Conservation (phyloP, 306 rosid species). For the Trichosanthes cucumerina region DNA sequence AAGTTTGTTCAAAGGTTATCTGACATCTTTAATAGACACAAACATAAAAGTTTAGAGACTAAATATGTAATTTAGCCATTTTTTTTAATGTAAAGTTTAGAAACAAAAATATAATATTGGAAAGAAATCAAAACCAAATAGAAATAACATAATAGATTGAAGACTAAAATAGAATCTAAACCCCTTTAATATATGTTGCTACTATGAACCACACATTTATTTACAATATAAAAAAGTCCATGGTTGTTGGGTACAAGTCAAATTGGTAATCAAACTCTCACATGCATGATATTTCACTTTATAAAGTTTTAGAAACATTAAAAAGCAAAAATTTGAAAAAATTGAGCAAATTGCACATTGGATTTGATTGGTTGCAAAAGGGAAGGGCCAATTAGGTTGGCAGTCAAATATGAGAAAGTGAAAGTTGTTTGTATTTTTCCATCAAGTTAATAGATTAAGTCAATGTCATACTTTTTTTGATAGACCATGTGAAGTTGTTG, state of each 20-base stretch:
- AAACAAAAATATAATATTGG: too few species aligned
- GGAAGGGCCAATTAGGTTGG: background rate
- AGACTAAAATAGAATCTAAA: too few species aligned
- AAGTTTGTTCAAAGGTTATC: too few species aligned
- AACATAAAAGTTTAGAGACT: too few species aligned
- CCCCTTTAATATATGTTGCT: background rate
- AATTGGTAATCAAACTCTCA: background rate
- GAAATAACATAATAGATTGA: too few species aligned
- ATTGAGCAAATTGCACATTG: background rate
- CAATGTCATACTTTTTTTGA: background rate
- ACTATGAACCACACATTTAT: background rate
- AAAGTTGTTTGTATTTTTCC: slow-evolving; percentile 3
- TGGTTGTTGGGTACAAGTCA: background rate
- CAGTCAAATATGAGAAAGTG: slow-evolving; percentile 7
- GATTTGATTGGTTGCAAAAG: background rate
- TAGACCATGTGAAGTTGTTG: slow-evolving; percentile 1
- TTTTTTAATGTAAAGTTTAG: too few species aligned
- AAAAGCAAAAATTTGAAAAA: background rate
- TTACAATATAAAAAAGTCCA: background rate
- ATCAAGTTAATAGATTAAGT: background rate
- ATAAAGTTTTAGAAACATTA: background rate
- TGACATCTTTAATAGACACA: too few species aligned
- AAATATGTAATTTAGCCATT: too few species aligned
- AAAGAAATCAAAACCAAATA: too few species aligned
- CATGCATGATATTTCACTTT: background rate